Conservation (phyloP, 768 basidiomycete species). For the Guyanaporus albipodus region DNA sequence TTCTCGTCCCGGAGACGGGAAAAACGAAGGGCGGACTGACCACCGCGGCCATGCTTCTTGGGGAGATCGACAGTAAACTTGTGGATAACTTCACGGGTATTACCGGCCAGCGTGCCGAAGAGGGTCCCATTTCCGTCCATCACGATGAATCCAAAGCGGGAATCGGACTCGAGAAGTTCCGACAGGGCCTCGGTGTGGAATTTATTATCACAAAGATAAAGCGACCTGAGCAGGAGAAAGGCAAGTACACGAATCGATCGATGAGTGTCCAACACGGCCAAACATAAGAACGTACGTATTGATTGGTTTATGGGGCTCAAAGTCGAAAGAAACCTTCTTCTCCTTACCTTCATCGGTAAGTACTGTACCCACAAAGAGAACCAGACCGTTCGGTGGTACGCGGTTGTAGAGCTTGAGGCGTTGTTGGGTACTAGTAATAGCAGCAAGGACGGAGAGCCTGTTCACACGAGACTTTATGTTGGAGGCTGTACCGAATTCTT, state of each 20-base stretch:
- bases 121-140: constrained; percentile 99
- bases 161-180: constrained; percentile 94
- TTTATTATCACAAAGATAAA: constrained; percentile 99
- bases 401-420: constrained; percentile 95
- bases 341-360: constrained; percentile 98
- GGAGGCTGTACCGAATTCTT: constrained; percentile 98
- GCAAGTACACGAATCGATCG: not conserved
- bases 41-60: constrained; percentile 99
- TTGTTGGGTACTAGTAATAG: constrained; percentile 98
- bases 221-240: constrained; percentile 52
- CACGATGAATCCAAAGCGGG: constrained; percentile 98
- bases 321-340: constrained; percentile 98
- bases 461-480: constrained; percentile 99
- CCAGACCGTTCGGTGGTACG: constrained; percentile 94
- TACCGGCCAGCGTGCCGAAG: constrained; percentile 93
- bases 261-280: not conserved
- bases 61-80: constrained; percentile 99
- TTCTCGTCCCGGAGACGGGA: constrained; percentile 98
- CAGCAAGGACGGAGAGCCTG: constrained; percentile 94
- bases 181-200: constrained; percentile 98
- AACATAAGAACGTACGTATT: constrained; percentile 68
- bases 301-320: constrained; percentile 98
- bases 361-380: constrained; percentile 97
- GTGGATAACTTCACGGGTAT: constrained; percentile 95
- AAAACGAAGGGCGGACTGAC: constrained; percentile 99